Evolutionary conservation across 331 rosid species (phyloP).

Genomic region (Cydonia oblonga): DNA sequence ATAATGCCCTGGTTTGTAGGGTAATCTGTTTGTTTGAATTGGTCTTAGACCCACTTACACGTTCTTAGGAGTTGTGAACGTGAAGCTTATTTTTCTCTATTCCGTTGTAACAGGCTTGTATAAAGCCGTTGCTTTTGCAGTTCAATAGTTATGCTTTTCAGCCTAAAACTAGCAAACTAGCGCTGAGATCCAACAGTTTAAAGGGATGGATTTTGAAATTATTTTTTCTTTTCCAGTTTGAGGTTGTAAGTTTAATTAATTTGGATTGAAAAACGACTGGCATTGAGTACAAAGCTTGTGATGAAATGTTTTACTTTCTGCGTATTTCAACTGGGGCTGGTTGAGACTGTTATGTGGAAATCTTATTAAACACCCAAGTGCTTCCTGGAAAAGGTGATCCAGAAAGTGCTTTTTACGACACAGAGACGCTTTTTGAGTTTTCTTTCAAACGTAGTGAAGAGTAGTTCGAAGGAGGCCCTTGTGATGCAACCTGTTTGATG

Average conservation of each 20-base stretch:
- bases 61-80: too few relatives aligned
- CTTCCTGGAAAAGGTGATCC: neutral
- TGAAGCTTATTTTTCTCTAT: too few relatives aligned
- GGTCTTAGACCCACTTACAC: too few relatives aligned
- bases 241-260: neutral
- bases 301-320: neutral
- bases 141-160: accelerated
- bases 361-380: neutral
- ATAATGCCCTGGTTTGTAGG: too few relatives aligned
- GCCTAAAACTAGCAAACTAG: accelerated
- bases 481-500: neutral
- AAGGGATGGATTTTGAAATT: neutral
- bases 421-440: neutral
- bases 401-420: neutral
- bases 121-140: too few relatives aligned
- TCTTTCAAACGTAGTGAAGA: too few relatives aligned
- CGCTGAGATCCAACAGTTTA: too few relatives aligned
- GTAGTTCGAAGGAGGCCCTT: too few relatives aligned
- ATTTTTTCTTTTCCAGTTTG: neutral
- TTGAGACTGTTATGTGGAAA: neutral
- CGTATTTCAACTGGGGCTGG: neutral
- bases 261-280: neutral
- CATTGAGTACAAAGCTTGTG: neutral
- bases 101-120: too few relatives aligned
- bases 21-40: too few relatives aligned